Base-by-base conservation (phyloP, 1,284 basidiomycete species). In the Mycena sp. region DNA sequence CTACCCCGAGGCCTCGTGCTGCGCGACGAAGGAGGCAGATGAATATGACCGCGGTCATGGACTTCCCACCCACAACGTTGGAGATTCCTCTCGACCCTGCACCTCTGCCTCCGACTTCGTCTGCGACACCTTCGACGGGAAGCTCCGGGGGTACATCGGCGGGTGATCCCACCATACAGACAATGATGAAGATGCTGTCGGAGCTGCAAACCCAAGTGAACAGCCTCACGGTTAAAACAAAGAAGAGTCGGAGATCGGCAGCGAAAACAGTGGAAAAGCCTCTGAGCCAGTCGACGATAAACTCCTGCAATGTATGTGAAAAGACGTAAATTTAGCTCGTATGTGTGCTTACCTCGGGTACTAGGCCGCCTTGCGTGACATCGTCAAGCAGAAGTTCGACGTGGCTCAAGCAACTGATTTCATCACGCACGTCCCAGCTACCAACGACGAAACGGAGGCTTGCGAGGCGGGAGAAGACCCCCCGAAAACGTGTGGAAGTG, bases 11-110 rank as follows among this genome's bases (percentile, higher is more conserved):
- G 6, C 9, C 35, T 37, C 49, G 6, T 51, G 9, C 16, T 14
- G 28, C 16, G 26, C n/a, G 43, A 19, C 30, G 25, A 46, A 30
- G 23, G 28, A 28, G 53, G 10, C 9, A 19, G 16, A 28, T 29
- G 12, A 56, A 46, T 12, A 45, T 45, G n/a, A n/a, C n/a, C n/a
- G n/a, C n/a, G n/a, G n/a, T 12, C 41, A 21, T 7, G 29, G 45
- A 4, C 53, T 56, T 25, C 53, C 17, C 17, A 56, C 35, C 16
- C 6, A 35, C 41, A 19, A 56, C 43, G n/a, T 28, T 35, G 7
- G 6, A 56, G 25, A 45, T 56, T 12, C 53, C 53, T n/a, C 43
- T 56, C 21, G 53, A 56, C 38, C 53, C 53, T 25, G 53, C 16
- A 19, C 53, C 53, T 28, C 53, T 56, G 35, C 43, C 53, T 9